Evolutionary conservation across 805 yeast genomes (phyloP), one percentile per base, ranked within the genome.

Genomic region (Zygosaccharomyces bisporus): DNA sequence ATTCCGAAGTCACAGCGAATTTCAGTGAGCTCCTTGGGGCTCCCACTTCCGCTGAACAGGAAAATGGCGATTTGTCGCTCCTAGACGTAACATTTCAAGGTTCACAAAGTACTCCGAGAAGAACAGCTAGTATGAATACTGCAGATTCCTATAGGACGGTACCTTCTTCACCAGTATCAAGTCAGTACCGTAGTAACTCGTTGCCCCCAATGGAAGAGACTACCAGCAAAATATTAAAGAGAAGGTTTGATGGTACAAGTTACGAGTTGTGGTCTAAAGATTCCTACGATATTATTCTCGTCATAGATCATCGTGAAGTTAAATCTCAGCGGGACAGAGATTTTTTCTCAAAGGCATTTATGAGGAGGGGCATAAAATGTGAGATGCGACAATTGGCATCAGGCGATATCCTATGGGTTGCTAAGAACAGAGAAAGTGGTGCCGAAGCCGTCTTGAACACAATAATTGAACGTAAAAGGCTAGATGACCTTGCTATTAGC

Each of bases 381-480:
- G 81, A 77, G 16, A 76, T 74, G 1, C 63, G 77, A 38, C 69
- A 86, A 1, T 69, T 93, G 21, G 68, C 93, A 0, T 77, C 90
- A 2, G 98, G 99, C 4, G 99, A 93, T 67, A 83, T 83, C 1
- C 50, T 84, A 7, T 93, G 98, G 99, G 72, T 89, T 2, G 99
- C 96, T 0, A 74, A 75, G 44, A 76, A 88, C 56, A 75, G 69
- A 41, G 53, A 47, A 0, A 75, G 86, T 0, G 73, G 75, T 1
- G 74, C 75, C 42, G 81, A 81, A 43, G 87, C 81, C 4, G 83
- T 86, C 0, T 65, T 93, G 13, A 85, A 91, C 60, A 81, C 79
- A 49, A 83, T 93, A n/a, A 75, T 91, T 36, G 99, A 93, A 67
- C 72, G 99, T 30, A 93, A 93, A 64, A 69, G 96, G 44, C 64